Conservation (phyloP, 192 early-diverging fungal genomes). For the Entomortierella lignicola region DNA sequence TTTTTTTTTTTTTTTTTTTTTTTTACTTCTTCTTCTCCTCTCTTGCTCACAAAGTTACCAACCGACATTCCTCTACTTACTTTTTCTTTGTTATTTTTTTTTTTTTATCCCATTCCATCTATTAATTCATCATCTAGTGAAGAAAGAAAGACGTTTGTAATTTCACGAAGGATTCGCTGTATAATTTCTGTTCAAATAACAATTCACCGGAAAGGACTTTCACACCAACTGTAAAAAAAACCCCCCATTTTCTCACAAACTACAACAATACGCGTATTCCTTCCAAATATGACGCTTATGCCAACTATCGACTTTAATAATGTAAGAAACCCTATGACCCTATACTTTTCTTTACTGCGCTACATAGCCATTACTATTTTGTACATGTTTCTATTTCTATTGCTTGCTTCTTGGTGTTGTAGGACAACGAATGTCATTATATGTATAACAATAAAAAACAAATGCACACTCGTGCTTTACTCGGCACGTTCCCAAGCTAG, state of each 20-base stretch:
- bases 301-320: slow-evolving; percentile 54
- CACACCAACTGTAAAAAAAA: not conserved
- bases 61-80: not conserved
- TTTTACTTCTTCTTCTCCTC: not conserved
- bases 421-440: not conserved
- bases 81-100: not conserved
- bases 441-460: no score
- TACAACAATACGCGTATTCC: not conserved
- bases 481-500: not conserved
- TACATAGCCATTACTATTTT: not conserved
- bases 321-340: slow-evolving; percentile 21
- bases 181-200: not conserved
- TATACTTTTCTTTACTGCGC: not conserved
- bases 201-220: not conserved
- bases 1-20: not conserved
- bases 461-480: no score
- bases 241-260: not conserved
- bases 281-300: slow-evolving; percentile 23
- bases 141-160: not conserved
- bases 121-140: not conserved
- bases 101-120: not conserved
- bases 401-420: not conserved
- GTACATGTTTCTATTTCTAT: no score
- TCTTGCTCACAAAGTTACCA: not conserved
- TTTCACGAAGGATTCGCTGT: not conserved